A percentile compares a stretch with the other conserved stretches of the same genome.
These are phyloP conservation scores for Mycotypha africana DNA, from an alignment of 371 early-diverging fungal species.

Conservation along the genomic window DNA sequence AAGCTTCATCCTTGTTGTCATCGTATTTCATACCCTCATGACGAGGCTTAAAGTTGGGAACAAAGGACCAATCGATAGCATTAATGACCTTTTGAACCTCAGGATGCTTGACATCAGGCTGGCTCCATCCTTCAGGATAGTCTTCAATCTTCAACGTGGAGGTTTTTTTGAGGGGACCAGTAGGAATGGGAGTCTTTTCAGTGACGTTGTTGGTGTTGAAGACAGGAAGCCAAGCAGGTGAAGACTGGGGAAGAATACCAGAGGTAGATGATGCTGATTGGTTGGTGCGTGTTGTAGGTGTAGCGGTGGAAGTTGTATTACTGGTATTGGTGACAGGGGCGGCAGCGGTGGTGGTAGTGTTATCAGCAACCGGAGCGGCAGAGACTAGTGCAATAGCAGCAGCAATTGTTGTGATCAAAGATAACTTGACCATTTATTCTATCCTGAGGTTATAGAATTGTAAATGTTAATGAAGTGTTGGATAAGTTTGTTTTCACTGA, in stretches of 20 bases:
- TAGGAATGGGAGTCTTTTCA: slow-evolving; percentile 9
- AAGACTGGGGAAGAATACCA: slow-evolving; percentile 10
- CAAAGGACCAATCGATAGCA: slow-evolving; percentile 17
- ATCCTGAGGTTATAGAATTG: too few species aligned
- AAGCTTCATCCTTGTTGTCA: slow-evolving; percentile 5
- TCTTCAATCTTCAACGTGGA: background rate
- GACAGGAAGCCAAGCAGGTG: slow-evolving; percentile 14
- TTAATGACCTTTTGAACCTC: slow-evolving; percentile 13
- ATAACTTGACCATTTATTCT: too few species aligned
- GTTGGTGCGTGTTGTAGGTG: too few species aligned
- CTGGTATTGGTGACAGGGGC: too few species aligned
- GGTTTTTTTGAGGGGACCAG: slow-evolving; percentile 5
- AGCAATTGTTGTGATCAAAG: background rate
- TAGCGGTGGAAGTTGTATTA: too few species aligned
- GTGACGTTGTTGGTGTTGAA: slow-evolving; percentile 1
- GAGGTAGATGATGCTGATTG: too few species aligned
- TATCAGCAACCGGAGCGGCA: background rate
- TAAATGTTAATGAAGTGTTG: too few species aligned
- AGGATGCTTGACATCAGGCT: slow-evolving; percentile 12
- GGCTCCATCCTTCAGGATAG: slow-evolving; percentile 8
- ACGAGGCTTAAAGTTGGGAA: slow-evolving; percentile 8
- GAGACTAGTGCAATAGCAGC: background rate
- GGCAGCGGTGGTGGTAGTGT: too few species aligned
- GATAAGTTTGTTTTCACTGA: too few species aligned
- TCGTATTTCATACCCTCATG: slow-evolving; percentile 4